These are phyloP conservation scores for Kodamaea ohmeri DNA, from an alignment of 1,139 yeast species.

Conservation along the genomic window DNA sequence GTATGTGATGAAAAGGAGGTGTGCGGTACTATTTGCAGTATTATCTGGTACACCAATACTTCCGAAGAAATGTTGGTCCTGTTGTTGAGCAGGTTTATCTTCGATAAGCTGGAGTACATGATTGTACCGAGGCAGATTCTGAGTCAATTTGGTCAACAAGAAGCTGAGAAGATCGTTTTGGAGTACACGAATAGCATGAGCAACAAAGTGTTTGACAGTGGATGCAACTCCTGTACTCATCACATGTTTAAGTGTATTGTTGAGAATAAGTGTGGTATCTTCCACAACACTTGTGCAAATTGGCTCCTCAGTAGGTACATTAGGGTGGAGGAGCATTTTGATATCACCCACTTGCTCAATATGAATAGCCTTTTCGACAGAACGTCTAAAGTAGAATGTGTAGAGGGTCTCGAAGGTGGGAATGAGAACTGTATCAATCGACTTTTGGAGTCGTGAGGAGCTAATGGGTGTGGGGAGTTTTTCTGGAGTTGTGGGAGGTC, in stretches of 20 bases:
- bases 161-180: constrained; percentile 39
- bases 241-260: constrained; percentile 58
- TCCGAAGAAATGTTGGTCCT: constrained; percentile 1
- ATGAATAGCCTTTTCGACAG: constrained; percentile 77
- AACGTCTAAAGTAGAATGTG: constrained; percentile 67
- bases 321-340: constrained; percentile 27
- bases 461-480: constrained; percentile 51
- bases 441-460: constrained; percentile 60
- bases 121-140: constrained; percentile 53
- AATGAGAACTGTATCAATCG: constrained; percentile 51
- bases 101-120: constrained; percentile 27
- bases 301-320: constrained; percentile 41
- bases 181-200: constrained; percentile 28
- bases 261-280: constrained; percentile 73
- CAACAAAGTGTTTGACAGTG: constrained; percentile 52
- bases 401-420: constrained; percentile 65
- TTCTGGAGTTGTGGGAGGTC: neutral
- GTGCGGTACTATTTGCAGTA: constrained; percentile 29
- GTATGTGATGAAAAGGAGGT: constrained; percentile 51
- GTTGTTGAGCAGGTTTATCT: constrained; percentile 6
- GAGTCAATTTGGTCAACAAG: constrained; percentile 50
- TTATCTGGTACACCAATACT: constrained; percentile 40
- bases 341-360: constrained; percentile 71
- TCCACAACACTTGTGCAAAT: constrained; percentile 85
- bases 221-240: constrained; percentile 59